Evolutionary conservation across 805 yeast genomes (phyloP), one percentile per base, ranked within the genome.

Genomic region (Candida methanosorbosa): DNA sequence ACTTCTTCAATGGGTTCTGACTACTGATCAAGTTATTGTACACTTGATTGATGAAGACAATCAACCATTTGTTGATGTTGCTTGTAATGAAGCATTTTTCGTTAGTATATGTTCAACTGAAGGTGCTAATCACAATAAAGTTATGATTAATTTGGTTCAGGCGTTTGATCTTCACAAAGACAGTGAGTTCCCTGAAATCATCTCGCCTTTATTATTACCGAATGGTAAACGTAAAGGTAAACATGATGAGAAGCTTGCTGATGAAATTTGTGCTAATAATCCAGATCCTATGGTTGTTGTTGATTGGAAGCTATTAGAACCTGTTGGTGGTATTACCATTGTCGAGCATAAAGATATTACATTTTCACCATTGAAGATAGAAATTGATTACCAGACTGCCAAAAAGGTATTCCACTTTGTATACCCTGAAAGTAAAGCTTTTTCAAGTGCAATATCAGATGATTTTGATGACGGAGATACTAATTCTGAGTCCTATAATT

Each of bases 21-120:
- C 71, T 28, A 76, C 88, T 0, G 87, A 82, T 45, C 81, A 79
- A 40, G 66, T 87, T 30, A 73, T 78, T 26, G 61, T 86, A 54
- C 90, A 81, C 48, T 60, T 88, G 44, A 61, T 88, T 37, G 75
- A 74, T 37, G 73, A 72, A 9, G 56, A 68, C 7, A 59, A 82
- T 18, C 50, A 62, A 13, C 87, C 94, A 17, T 76, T 88, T 49
- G 61, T 85, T 30, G 94, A 84, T 52, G 61, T 87, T 34, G 80
- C 82, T 1, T 56, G 88, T 12, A 78, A 80, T 2, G 67, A 70
- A 23, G 67, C 81, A 2, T 67, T 65, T 31, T 86, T 76, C 52
- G 60, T 70, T 32, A 66, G 90, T 29, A 54, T 76, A 5, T 81
- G 78, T 29, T 66, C 78, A 7, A 63, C 78, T 2, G 85, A 76